Conservation (phyloP, 2,329 filamentous ascomycete species). For the Microsporum canis region DNA sequence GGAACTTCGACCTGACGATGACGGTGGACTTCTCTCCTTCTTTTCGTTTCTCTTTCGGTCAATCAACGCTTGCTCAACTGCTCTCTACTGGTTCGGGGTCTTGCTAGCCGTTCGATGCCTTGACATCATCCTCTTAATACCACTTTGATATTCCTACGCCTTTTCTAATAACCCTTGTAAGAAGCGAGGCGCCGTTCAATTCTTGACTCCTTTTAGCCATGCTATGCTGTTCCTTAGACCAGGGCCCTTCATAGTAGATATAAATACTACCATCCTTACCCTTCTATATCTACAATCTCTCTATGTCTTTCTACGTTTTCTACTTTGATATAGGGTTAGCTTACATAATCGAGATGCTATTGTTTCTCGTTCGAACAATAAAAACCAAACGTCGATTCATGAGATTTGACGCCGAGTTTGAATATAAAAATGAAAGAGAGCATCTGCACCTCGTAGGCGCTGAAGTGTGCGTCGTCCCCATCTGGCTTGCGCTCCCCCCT, state of each 20-base stretch:
- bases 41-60: not conserved
- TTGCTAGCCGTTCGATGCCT: not conserved
- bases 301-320: not conserved
- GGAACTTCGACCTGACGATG: not conserved
- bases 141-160: not conserved
- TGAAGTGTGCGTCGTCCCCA: not conserved
- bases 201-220: not conserved
- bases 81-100: not conserved
- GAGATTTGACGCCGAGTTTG: not conserved
- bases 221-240: not conserved
- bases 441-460: not conserved
- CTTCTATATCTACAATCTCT: not conserved
- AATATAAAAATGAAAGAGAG: not conserved
- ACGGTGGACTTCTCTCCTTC: not conserved
- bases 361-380: conserved; percentile 5
- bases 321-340: not conserved
- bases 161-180: not conserved
- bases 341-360: not conserved
- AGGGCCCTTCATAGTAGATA: not conserved
- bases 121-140: not conserved
- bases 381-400: not conserved
- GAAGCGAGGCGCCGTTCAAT: not conserved
- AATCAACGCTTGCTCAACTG: not conserved
- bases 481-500: not conserved
- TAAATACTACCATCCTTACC: not conserved